These are phyloP conservation scores for Leucocoprinus birnbaumii DNA, from an alignment of 768 basidiomycete genomes.

Conservation along the genomic window DNA sequence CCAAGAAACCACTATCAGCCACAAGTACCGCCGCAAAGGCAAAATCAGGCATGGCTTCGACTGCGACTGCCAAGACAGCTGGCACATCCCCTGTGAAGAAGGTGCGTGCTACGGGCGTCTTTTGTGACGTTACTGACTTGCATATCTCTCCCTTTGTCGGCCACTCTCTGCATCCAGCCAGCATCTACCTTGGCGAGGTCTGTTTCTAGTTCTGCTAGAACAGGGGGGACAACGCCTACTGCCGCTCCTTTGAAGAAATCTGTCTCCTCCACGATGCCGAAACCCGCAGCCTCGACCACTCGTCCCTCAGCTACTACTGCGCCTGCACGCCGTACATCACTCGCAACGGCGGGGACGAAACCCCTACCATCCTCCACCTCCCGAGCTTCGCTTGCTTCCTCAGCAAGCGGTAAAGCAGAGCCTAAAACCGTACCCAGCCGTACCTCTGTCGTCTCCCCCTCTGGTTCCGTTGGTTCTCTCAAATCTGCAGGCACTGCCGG, in stretches of 20 bases:
- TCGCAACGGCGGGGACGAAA: conserved; percentile 37
- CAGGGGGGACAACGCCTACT: conserved; percentile 27
- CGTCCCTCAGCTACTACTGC: conserved; percentile 30
- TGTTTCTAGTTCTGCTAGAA: conserved; percentile 27
- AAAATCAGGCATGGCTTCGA: conserved; percentile 29
- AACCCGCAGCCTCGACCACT: conserved; percentile 32
- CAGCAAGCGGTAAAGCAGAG: conserved; percentile 32
- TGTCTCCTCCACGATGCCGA: conserved; percentile 32
- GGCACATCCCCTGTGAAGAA: conserved; percentile 63
- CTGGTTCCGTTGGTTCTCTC: conserved; percentile 45
- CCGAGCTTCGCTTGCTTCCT: conserved; percentile 37
- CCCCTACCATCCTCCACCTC: conserved; percentile 27
- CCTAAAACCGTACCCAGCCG: conserved; percentile 29
- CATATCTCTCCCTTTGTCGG: conserved; percentile 11
- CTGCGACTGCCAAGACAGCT: conserved; percentile 2
- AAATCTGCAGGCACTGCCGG: conserved; percentile 38
- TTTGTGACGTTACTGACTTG: conserved; percentile 14
- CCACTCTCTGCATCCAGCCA: conserved; percentile 28
- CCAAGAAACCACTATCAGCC: conserved; percentile 29
- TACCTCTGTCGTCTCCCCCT: conserved; percentile 54
- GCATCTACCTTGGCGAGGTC: conserved; percentile 19
- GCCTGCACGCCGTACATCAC: conserved; percentile 43
- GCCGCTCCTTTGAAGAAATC: conserved; percentile 21
- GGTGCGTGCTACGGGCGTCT: conserved; percentile 35
- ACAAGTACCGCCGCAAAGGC: conserved; percentile 43